Evolutionary conservation across 2,329 filamentous ascomycete genomes (phyloP), one percentile per base, ranked within the genome.

Genomic region (Pezicula rhizophila): DNA sequence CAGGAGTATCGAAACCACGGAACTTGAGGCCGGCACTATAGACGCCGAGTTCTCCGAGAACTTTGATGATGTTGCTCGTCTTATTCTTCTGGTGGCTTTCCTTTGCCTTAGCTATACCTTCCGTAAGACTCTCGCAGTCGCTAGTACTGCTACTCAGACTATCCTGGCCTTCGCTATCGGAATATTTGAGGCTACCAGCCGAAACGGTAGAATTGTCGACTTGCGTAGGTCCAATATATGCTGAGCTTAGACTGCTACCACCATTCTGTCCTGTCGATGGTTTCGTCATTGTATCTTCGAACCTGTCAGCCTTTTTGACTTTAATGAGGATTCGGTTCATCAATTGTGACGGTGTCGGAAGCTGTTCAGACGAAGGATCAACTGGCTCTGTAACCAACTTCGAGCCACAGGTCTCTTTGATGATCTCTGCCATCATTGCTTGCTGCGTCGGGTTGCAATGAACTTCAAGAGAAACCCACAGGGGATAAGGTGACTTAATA

Each of bases 391-490:
- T 80, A 10, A 97, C 75, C 40, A 99, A 78, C 57, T 83, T 82
- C n/a, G 84, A 73, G 25, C 87, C 87, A 65, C 96, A 95, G 8
- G 87, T 81, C 28, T 86, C 83, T 62, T 84, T 85, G 80, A 97
- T 95, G 55, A 89, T 93, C 52, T 86, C 82, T 17, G 90, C 87
- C 93, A 99, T 97, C 40, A 81, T 79, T 17, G 80, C 75, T 66
- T 99, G 93, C 64, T 97, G 93, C 12, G 82, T 73, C 2, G 83
- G 72, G 57, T 80, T 87, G 76, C 93, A 97, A 65, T 97, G 93
- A 3, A 97, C 91, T 66, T 99, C 93, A 11, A 99, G 83, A 1
- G 93, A 97, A 53, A 99, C 83, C 72, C 93, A 95, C 14, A 99
- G 75, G 0, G 93, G 93, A 58, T 91, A 96, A 17, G 79, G 80